Conservation (phyloP, 768 basidiomycete species). For the Coprinellus micaceus region DNA sequence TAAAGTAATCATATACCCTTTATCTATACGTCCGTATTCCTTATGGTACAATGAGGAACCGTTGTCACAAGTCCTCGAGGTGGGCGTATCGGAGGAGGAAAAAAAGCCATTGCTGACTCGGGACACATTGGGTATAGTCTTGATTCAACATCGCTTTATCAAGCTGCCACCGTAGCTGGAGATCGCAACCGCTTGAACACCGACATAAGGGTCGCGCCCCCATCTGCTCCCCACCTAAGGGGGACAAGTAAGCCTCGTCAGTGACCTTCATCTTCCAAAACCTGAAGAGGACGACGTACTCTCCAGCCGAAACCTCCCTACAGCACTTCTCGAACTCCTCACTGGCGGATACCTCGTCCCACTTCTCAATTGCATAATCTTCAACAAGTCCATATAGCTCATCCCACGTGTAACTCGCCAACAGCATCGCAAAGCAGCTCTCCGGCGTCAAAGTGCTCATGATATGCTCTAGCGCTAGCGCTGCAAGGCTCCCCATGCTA, state of each 20-base stretch:
- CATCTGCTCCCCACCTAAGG: conserved; percentile 65
- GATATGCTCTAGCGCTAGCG: conserved; percentile 69
- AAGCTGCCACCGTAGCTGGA: conserved; percentile 31
- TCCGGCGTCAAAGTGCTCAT: conserved; percentile 64
- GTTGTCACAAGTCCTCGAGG: too few relatives aligned
- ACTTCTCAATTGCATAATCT: conserved; percentile 76
- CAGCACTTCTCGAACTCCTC: conserved; percentile 68
- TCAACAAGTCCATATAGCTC: conserved; percentile 59
- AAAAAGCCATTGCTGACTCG: too few relatives aligned
- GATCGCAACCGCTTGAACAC: conserved; percentile 67
- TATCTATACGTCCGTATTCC: background rate
- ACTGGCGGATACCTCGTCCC: conserved; percentile 64
- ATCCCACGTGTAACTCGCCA: conserved; percentile 67
- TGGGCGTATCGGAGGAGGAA: too few relatives aligned
- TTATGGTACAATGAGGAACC: background rate
- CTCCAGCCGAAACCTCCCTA: conserved; percentile 68
- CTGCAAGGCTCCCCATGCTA: conserved; percentile 59
- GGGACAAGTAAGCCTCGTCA: conserved; percentile 7
- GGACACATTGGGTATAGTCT: too few relatives aligned
- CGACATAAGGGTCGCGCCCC: conserved; percentile 63
- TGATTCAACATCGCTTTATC: background rate
- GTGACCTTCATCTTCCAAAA: background rate
- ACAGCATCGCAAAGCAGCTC: conserved; percentile 62
- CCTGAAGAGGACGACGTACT: conserved; percentile 44
- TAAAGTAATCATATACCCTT: conserved; percentile 1